phyloP scores from a whole-genome alignment of 2,329 filamentous ascomycete species.

The Raffaelea deltoideospora region DNA sequence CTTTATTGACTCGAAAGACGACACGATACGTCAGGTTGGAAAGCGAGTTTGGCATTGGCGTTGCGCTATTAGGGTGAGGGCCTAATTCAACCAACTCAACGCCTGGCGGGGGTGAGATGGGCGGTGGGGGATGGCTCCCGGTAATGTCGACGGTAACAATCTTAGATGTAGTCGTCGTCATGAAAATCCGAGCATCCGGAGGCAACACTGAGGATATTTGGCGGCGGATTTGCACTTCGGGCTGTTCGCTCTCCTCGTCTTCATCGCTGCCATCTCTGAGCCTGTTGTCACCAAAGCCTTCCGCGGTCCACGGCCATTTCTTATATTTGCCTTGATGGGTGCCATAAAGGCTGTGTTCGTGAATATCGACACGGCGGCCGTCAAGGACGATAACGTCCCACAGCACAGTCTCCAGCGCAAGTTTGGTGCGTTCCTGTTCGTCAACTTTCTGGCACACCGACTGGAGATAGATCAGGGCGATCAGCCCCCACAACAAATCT shows the following conservation, averaged over 20 bases:
- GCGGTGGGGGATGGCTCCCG: constrained; percentile 33
- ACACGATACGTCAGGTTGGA: constrained; percentile 31
- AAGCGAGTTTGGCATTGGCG: constrained; percentile 11
- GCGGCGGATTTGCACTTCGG: constrained; percentile 32
- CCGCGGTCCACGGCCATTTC: neutral
- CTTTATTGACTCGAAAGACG: constrained; percentile 35
- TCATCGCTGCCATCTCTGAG: constrained; percentile 4
- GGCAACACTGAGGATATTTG: constrained; percentile 41
- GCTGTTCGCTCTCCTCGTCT: constrained; percentile 26
- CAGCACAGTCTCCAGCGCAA: constrained; percentile 38
- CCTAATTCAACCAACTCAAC: constrained; percentile 42
- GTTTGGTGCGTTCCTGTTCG: constrained; percentile 31
- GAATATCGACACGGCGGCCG: constrained; percentile 40
- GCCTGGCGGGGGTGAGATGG: constrained; percentile 39
- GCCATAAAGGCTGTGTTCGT: constrained; percentile 19
- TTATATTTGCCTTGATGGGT: constrained; percentile 10
- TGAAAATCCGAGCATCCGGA: constrained; percentile 40
- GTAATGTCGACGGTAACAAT: constrained; percentile 50
- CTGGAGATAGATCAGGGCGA: constrained; percentile 47
- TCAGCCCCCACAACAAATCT: constrained; percentile 46
- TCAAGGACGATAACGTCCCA: constrained; percentile 54
- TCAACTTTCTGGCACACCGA: constrained; percentile 35
- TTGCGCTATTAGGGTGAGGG: no score
- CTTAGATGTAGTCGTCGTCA: constrained; percentile 43
- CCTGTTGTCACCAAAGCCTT: neutral